These are phyloP conservation scores for Chaetomiaceae sp. DNA, from an alignment of 2,329 filamentous ascomycete species.

Conservation along the genomic window DNA sequence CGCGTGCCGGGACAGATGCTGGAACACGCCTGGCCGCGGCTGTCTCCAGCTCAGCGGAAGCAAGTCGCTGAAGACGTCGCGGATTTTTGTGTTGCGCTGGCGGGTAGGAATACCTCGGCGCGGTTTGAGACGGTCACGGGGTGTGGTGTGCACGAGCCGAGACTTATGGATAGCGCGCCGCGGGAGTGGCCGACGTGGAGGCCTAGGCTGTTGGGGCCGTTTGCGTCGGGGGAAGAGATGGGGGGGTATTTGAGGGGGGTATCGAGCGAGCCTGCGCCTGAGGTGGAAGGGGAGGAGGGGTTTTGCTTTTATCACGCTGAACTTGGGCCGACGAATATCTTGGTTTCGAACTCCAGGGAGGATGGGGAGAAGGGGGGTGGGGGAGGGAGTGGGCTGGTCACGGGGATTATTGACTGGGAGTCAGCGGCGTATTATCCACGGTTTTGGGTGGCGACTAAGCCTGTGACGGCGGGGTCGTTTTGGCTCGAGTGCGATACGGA, in stretches of 20 bases:
- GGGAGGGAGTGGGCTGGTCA: background rate
- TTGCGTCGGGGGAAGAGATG: background rate
- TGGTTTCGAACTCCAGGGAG: background rate
- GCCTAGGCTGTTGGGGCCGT: background rate
- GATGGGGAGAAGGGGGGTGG: too few species aligned
- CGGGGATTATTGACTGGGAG: conserved; percentile 1
- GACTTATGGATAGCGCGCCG: background rate
- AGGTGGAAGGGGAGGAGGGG: background rate
- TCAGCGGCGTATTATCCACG: conserved; percentile 2
- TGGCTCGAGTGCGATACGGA: background rate
- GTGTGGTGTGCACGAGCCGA: background rate
- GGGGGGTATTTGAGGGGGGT: background rate
- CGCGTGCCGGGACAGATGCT: background rate
- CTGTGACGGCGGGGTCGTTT: background rate
- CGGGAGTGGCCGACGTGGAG: background rate
- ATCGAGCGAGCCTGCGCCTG: background rate
- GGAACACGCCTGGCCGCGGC: background rate
- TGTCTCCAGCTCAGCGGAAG: background rate
- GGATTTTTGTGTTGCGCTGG: background rate
- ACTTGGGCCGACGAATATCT: conserved; percentile 1
- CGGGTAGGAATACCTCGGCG: background rate
- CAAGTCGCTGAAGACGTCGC: background rate
- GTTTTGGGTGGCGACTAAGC: conserved; percentile 3
- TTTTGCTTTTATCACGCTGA: conserved; percentile 2
- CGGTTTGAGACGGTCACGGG: background rate